A percentile compares a stretch with the other conserved stretches of the same genome.
phyloP scores from a whole-genome alignment of 2,329 filamentous ascomycete genomes.

The Arthrobotrys sinensis region DNA sequence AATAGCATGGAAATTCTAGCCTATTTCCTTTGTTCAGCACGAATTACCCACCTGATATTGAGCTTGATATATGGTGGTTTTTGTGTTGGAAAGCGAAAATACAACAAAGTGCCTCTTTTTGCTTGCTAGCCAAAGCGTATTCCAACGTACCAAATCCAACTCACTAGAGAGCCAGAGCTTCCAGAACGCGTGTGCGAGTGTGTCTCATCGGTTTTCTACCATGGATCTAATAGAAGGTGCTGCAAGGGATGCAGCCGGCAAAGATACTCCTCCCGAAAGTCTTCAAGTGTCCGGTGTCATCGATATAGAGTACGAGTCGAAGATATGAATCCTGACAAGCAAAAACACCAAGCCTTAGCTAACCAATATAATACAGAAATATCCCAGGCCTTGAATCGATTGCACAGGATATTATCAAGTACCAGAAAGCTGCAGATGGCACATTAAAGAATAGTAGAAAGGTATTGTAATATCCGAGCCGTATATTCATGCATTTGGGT shows the following conservation, averaged over 20 bases:
- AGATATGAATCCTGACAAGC: neutral
- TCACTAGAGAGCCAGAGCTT: neutral
- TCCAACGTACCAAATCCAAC: neutral
- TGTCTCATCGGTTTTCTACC: neutral
- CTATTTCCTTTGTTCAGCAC: no score
- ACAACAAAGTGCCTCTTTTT: slow-evolving; percentile 17
- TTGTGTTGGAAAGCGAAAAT: slow-evolving; percentile 1
- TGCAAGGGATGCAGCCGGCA: slow-evolving; percentile 29
- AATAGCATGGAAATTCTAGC: no score
- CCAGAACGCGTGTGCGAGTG: slow-evolving; percentile 8
- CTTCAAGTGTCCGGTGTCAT: slow-evolving; percentile 41
- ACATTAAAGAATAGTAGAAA: slow-evolving; percentile 42
- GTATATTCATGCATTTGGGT: neutral
- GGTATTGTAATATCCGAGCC: neutral
- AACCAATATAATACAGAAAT: slow-evolving; percentile 16
- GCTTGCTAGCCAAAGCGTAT: neutral
- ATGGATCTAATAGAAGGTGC: slow-evolving; percentile 38
- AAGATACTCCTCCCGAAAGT: neutral
- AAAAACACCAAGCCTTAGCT: neutral
- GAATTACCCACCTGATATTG: no score
- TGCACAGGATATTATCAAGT: slow-evolving; percentile 34
- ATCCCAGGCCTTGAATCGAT: slow-evolving; percentile 26
- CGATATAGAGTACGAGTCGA: slow-evolving; percentile 42
- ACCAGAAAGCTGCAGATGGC: slow-evolving; percentile 45
- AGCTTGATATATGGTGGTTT: neutral